Percentiles rank a stretch among this genome's conserved stretches.
These are phyloP conservation scores for Sclerotinia borealis DNA, from an alignment of 2,329 filamentous ascomycete species.

Conservation along the genomic window DNA sequence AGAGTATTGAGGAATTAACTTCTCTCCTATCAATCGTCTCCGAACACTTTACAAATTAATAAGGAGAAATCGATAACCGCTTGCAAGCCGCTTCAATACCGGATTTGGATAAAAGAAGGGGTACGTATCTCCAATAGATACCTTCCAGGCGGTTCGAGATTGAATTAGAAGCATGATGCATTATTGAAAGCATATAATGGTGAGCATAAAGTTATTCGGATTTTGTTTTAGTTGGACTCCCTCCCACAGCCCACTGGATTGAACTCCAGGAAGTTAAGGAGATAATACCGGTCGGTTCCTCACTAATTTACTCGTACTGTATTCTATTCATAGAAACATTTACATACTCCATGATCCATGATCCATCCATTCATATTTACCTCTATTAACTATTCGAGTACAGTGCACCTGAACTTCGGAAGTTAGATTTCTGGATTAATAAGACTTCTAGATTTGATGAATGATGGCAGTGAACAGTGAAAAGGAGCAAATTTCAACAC, in stretches of 20 bases:
- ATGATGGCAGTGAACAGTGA: background rate
- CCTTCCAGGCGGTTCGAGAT: background rate
- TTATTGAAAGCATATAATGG: background rate
- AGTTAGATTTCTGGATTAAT: background rate
- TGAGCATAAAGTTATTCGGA: background rate
- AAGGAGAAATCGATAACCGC: background rate
- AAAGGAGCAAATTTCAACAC: background rate
- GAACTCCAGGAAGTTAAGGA: too few relatives aligned
- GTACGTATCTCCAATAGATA: background rate
- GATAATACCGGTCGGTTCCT: too few relatives aligned
- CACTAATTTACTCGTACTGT: too few relatives aligned
- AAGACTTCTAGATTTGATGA: background rate
- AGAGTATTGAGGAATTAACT: too few relatives aligned
- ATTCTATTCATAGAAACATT: conserved; percentile 1
- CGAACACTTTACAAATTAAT: background rate
- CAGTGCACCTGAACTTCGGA: background rate
- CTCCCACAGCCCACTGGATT: too few relatives aligned
- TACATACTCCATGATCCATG: background rate
- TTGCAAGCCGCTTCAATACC: background rate
- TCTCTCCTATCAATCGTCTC: background rate
- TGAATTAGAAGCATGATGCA: background rate
- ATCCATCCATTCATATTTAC: too few relatives aligned
- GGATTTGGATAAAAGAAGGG: background rate
- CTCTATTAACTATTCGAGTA: too few relatives aligned
- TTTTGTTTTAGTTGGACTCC: too few relatives aligned